A percentile compares a stretch with the other conserved stretches of the same genome.
Conservation (phyloP, 78 protist species). For the Speleostelium caveatum region DNA sequence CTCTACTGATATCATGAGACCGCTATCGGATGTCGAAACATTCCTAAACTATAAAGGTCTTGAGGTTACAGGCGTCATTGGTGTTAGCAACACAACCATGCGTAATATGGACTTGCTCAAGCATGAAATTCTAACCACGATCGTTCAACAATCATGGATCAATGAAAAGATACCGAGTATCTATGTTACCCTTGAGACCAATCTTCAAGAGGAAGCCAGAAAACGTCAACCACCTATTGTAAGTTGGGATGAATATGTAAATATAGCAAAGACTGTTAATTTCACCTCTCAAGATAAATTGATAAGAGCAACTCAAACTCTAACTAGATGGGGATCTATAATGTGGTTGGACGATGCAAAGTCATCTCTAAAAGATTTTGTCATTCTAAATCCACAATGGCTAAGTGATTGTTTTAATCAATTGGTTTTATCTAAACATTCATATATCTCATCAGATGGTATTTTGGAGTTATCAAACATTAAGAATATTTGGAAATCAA, state of each 20-base stretch:
- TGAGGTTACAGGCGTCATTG: constrained; percentile 71
- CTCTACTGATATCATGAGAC: constrained; percentile 32
- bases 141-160: constrained; percentile 40
- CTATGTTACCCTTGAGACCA: constrained; percentile 22
- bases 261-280: constrained; percentile 43
- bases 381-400: constrained; percentile 65
- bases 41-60: constrained; percentile 15
- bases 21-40: constrained; percentile 34
- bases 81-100: constrained; percentile 9
- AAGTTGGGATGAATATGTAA: constrained; percentile 51
- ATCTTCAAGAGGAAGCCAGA: constrained; percentile 44
- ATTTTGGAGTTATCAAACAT: constrained; percentile 8
- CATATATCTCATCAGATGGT: constrained; percentile 21
- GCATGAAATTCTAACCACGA: constrained; percentile 39
- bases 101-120: constrained; percentile 58
- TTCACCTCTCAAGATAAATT: constrained; percentile 35
- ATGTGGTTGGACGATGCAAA: constrained; percentile 71
- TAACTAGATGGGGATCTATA: constrained; percentile 72
- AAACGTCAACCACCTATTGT: constrained; percentile 54
- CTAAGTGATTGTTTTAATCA: constrained; percentile 62
- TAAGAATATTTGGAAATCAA: constrained; percentile 41
- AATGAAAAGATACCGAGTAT: constrained; percentile 37
- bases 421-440: constrained; percentile 22
- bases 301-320: constrained; percentile 55
- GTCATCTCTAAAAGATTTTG: constrained; percentile 28